phyloP scores from a whole-genome alignment of 202 grass and related monocot genomes.

The Elaeis oleifera region DNA sequence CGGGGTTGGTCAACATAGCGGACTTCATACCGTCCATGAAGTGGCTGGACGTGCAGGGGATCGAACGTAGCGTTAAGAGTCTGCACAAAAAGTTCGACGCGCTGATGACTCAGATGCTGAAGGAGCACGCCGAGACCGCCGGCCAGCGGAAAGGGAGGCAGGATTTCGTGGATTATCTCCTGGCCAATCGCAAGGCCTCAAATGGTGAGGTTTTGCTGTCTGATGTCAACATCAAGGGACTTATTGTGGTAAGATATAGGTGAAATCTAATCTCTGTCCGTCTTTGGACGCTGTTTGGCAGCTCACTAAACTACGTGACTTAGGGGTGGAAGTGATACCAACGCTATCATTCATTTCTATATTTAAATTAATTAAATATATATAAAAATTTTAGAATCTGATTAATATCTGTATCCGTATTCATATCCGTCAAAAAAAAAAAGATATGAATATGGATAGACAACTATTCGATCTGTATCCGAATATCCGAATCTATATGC shows the following conservation, averaged over 20 bases:
- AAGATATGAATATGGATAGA: no score
- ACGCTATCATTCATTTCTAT: no score
- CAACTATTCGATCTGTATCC: no score
- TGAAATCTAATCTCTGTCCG: neutral
- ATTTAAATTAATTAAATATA: no score
- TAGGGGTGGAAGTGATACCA: no score
- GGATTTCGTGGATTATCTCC: slow-evolving; percentile 72
- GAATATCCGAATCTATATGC: no score
- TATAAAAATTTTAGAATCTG: no score
- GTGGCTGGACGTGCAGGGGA: slow-evolving; percentile 70
- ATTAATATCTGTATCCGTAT: no score
- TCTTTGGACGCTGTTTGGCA: no score
- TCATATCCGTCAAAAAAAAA: no score
- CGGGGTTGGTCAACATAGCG: slow-evolving; percentile 69
- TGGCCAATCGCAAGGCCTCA: slow-evolving; percentile 29
- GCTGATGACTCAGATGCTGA: slow-evolving; percentile 63
- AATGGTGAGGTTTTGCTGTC: slow-evolving; percentile 45
- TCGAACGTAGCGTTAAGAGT: slow-evolving; percentile 55
- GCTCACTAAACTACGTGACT: no score
- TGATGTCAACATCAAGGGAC: slow-evolving; percentile 81
- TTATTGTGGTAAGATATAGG: slow-evolving; percentile 62
- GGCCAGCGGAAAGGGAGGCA: slow-evolving; percentile 29
- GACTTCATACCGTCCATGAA: slow-evolving; percentile 78
- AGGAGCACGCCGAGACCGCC: slow-evolving; percentile 53
- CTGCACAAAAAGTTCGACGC: slow-evolving; percentile 57